Base-by-base conservation (phyloP, 2,329 filamentous ascomycete species). In the Tolypocladium tropicale region DNA sequence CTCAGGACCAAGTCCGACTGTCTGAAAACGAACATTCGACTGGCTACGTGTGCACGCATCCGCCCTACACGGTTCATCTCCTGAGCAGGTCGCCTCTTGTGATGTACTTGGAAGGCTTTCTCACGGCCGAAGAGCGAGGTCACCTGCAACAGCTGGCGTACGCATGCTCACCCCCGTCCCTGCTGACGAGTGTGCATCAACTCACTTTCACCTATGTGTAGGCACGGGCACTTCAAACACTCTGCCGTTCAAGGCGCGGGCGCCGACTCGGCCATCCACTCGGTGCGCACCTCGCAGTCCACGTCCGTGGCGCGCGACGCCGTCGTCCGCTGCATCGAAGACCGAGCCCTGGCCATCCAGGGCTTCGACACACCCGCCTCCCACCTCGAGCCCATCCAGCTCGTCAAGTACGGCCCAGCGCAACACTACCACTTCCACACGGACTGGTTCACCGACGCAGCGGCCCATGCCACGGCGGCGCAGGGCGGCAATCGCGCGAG, bases 371-470 rank as follows among this genome's bases (percentile, higher is more conserved):
- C 67, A 10, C 64, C 69, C 2, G 55, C 60, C n/a, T 57, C 55
- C 5, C 68, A 75, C 55, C 67, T 78, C 11, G 76, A 78, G 65
- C 75, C 76, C 0, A 63, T 79, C 14, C 76, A 78, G 63, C 72
- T 78, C 4, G 76, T 78, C 54, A 72, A 72, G 59, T 79, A 79
- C 61, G 72, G 65, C 34, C 58, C 62, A 12, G 73, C 73, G 16
- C 73, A 76, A 61, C 73, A 70, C 55, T 78, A 76, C 64, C 74
- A 77, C 61, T 76, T 74, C 62, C 77, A 79, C 66, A 77, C 75
- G 4, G 77, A 79, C 66, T 79, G 77, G 77, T 78, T 76, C 66
- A 72, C 72, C 4, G 70, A 73, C 54, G 62, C 68, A 2, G 60
- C 65, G 3, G 9, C 51, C 5, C 70, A 74, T 49, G 67, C 71